Base-by-base conservation (phyloP, 1,139 yeast species). In the Entelexis paramagnoliae region DNA sequence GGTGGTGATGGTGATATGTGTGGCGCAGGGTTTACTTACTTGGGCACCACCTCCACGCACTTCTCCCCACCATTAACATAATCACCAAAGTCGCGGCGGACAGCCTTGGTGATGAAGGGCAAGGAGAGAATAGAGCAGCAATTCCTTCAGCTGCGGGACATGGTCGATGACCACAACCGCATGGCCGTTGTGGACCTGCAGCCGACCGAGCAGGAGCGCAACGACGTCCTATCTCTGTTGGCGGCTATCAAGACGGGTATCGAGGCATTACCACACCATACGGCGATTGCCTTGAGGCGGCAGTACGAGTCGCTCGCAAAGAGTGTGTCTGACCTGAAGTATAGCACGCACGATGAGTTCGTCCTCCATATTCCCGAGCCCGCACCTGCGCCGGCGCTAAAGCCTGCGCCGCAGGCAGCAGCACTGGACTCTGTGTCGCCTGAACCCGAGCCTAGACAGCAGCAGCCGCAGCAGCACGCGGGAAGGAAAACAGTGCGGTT, bases 191-290 rank as follows among this genome's bases (percentile, higher is more conserved):
- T 79, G 34, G 70, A 72, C 42, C 68, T 78, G 34, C 70, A 73
- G 22, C 81, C 82, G 2, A 73, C 81, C 1, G 64, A 71, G 8
- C 71, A 74, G 47, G 85, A 79, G 55, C 78, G 77, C 58, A 69
- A 68, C 51, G 85, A 79, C 53, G 63, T 81, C 39, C 69, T 72
- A 32, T 69, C 68, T 47, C 66, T 70, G 29, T 62, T 81, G 49
- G 64, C 63, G 39, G 70, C 73, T 57, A 65, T 75, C 29, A 63
- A 62, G 26, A 62, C 62, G 41, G 70, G 68, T 29, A 55, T 71
- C 5, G 64, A 63, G 36, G 51, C 60, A 58, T 45, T 58, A 16
- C 55, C 54, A 11, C 44, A 56, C 26, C 52, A 56, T 32, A 33
- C 29, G 19, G 35, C 51, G 19, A 41, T 7, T 7, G 4, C 20